phyloP scores from a whole-genome alignment of 495 filamentous ascomycete genomes.

The Neohortaea acidophila region DNA sequence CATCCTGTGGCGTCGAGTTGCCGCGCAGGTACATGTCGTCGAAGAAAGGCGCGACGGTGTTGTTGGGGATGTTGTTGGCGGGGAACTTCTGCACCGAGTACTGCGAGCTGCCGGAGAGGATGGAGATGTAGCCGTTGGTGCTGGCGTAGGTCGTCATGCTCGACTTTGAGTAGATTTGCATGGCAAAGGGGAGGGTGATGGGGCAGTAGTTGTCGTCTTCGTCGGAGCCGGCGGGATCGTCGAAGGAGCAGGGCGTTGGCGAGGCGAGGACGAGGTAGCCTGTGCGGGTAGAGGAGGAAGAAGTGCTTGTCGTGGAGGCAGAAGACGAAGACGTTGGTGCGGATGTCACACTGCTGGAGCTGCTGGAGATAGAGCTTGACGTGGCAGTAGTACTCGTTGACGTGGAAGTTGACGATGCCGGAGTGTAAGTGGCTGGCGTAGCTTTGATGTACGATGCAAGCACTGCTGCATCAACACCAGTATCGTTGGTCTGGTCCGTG shows the following conservation, averaged over 20 bases:
- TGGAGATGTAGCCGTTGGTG: constrained; percentile 17
- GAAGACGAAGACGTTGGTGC: not conserved
- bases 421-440: not conserved
- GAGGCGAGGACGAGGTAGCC: constrained; percentile 10
- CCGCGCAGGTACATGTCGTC: constrained; percentile 15
- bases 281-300: constrained; percentile 2
- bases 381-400: not conserved
- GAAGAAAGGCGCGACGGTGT: constrained; percentile 13
- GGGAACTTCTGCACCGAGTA: constrained; percentile 7
- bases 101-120: constrained; percentile 9
- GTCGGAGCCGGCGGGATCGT: constrained; percentile 7
- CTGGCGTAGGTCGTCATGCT: constrained; percentile 6
- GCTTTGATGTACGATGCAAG: not conserved
- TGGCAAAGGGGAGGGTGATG: constrained; percentile 14
- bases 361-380: not conserved
- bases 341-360: not conserved
- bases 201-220: constrained; percentile 18
- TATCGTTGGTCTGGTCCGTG: not conserved
- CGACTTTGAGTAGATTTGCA: constrained; percentile 9
- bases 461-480: not conserved
- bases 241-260: constrained; percentile 14
- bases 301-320: constrained; percentile 1
- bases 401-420: not conserved
- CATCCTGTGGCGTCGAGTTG: constrained; percentile 3
- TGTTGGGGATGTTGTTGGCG: constrained; percentile 11